phyloP scores from a whole-genome alignment of 192 early-diverging fungal genomes.

The Tieghemiomyces parasiticus region DNA sequence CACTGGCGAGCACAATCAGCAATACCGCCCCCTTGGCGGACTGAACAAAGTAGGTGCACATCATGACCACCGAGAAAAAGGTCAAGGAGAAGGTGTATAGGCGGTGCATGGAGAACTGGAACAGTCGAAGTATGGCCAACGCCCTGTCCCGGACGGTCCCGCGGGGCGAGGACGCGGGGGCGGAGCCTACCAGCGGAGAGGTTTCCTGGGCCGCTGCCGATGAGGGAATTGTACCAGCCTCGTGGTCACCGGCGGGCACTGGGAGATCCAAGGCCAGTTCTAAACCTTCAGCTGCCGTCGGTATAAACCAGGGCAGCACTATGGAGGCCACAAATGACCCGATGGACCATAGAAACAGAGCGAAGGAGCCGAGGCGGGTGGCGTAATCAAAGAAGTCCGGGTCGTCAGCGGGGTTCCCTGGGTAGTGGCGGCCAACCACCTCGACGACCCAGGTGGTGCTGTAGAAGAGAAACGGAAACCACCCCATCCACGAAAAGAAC shows the following conservation, averaged over 20 bases:
- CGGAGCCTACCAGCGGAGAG: background rate
- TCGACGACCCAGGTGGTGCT: slow-evolving; percentile 34
- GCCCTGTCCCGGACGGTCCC: background rate
- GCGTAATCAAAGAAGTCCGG: slow-evolving; percentile 30
- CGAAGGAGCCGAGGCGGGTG: slow-evolving; percentile 72
- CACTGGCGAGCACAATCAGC: slow-evolving; percentile 57
- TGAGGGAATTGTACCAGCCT: background rate
- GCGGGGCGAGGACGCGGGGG: background rate
- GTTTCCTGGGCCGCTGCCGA: background rate
- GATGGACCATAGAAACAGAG: slow-evolving; percentile 63
- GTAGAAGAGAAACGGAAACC: slow-evolving; percentile 96
- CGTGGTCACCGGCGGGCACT: background rate
- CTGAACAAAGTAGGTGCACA: slow-evolving; percentile 44
- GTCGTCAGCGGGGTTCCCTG: slow-evolving; percentile 13
- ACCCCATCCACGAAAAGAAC: slow-evolving; percentile 91
- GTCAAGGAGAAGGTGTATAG: slow-evolving; percentile 62
- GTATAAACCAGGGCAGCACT: slow-evolving; percentile 18
- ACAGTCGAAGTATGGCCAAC: too few species aligned
- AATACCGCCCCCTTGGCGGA: slow-evolving; percentile 39
- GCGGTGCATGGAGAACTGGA: slow-evolving; percentile 15
- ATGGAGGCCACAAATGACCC: slow-evolving; percentile 39
- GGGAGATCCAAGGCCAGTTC: too few species aligned
- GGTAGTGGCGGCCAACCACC: slow-evolving; percentile 16
- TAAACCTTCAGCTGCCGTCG: background rate
- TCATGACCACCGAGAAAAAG: slow-evolving; percentile 49